A percentile compares a stretch with the other conserved stretches of the same genome.
These are phyloP conservation scores for Oryza officinalis DNA, from an alignment of 176 grass and related monocot genomes.

Conservation along the genomic window DNA sequence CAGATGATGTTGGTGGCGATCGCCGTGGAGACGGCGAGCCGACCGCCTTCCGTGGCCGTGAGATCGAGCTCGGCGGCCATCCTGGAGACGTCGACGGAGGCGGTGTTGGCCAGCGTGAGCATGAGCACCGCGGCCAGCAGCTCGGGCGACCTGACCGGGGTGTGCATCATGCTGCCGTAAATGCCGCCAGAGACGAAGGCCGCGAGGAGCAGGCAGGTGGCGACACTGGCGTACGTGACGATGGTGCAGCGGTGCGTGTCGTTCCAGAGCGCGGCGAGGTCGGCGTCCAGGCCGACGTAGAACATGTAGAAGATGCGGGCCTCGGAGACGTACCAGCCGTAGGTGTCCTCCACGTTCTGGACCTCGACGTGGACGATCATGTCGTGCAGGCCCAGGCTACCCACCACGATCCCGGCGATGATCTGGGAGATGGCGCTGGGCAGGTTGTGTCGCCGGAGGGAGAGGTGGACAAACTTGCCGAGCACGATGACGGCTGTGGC, in stretches of 20 bases:
- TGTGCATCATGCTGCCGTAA: constrained; percentile 68
- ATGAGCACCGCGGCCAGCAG: constrained; percentile 53
- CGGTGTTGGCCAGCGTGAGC: constrained; percentile 45
- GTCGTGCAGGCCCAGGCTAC: constrained; percentile 44
- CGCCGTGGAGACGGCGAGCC: constrained; percentile 35
- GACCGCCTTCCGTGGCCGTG: constrained; percentile 26
- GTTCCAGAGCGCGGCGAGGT: constrained; percentile 56
- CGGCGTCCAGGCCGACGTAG: constrained; percentile 51
- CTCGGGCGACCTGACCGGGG: constrained; percentile 44
- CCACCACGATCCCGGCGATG: constrained; percentile 51
- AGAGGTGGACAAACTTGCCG: constrained; percentile 55
- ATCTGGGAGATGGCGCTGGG: constrained; percentile 57
- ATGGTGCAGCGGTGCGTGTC: constrained; percentile 37
- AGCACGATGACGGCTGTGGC: constrained; percentile 40
- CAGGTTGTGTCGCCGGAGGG: constrained; percentile 43
- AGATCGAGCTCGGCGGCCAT: constrained; percentile 41
- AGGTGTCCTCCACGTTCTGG: constrained; percentile 45
- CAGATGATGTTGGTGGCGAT: constrained; percentile 42
- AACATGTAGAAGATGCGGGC: constrained; percentile 50
- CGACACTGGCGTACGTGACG: constrained; percentile 45
- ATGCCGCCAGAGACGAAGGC: constrained; percentile 51
- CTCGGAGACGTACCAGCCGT: constrained; percentile 37
- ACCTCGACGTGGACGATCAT: constrained; percentile 51
- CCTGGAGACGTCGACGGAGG: constrained; percentile 39
- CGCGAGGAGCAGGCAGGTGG: constrained; percentile 47